A percentile compares a stretch with the other conserved stretches of the same genome.
phyloP scores from a whole-genome alignment of 2,329 filamentous ascomycete genomes.

The Hymenoscyphus repandus region DNA sequence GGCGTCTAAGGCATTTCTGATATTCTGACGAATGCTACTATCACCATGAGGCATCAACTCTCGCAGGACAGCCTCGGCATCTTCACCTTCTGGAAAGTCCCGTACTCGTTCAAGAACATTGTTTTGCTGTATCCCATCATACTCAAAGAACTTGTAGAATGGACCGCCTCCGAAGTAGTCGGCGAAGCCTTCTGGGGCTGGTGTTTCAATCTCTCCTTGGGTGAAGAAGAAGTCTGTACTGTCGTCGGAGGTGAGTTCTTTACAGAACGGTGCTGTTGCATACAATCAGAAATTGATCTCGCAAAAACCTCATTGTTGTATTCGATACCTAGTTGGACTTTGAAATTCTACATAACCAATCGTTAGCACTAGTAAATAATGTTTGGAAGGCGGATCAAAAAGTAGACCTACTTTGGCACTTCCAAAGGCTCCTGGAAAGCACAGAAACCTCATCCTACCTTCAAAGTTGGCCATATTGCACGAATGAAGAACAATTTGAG shows the following conservation, averaged over 20 bases:
- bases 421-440: constrained; percentile 52
- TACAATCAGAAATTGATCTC: background rate
- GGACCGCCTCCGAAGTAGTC: constrained; percentile 38
- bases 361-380: constrained; percentile 5
- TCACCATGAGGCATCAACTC: constrained; percentile 17
- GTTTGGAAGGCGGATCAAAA: background rate
- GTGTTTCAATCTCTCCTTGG: constrained; percentile 42
- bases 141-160: constrained; percentile 46
- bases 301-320: background rate
- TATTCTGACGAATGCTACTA: constrained; percentile 18
- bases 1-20: constrained; percentile 25
- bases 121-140: constrained; percentile 33
- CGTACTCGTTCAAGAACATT: constrained; percentile 23
- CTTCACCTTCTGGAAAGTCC: constrained; percentile 22
- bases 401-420: constrained; percentile 41
- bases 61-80: constrained; percentile 20
- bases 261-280: constrained; percentile 39
- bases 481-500: background rate
- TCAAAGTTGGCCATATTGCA: background rate
- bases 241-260: constrained; percentile 40
- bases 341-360: constrained; percentile 43
- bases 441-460: constrained; percentile 48
- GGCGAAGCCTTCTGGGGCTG: constrained; percentile 46
- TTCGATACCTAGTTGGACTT: constrained; percentile 44
- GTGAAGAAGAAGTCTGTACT: constrained; percentile 46